A percentile compares a stretch with the other conserved stretches of the same genome.
phyloP scores from a whole-genome alignment of 768 basidiomycete genomes.

The Dioszegia crocea region DNA sequence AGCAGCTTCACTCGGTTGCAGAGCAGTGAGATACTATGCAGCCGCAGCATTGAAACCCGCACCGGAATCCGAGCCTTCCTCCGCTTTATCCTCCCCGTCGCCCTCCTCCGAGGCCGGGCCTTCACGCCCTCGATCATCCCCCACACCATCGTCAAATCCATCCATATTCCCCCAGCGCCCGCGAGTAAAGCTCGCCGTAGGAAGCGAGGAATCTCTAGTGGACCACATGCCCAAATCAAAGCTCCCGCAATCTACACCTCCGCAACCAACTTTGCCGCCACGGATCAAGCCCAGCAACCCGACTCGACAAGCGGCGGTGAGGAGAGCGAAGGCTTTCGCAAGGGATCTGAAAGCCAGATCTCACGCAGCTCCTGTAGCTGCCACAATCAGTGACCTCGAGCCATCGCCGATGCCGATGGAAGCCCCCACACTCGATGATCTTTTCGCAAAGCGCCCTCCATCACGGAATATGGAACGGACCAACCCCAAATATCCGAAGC shows the following conservation, averaged over 20 bases:
- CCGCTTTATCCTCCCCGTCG: not conserved
- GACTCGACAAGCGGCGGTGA: not conserved
- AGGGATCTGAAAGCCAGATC: not conserved
- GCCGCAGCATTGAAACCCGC: not conserved
- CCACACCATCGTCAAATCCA: not conserved
- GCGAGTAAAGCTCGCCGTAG: not conserved
- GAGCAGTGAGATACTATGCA: not conserved
- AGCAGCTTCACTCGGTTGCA: not conserved
- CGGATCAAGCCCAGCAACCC: not conserved
- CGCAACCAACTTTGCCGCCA: too few relatives aligned
- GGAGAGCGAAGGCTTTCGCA: conserved; percentile 3
- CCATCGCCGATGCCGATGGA: not conserved
- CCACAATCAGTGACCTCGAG: too few relatives aligned
- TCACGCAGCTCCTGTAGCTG: not conserved
- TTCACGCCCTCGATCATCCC: not conserved
- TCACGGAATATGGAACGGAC: not conserved
- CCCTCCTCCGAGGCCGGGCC: not conserved
- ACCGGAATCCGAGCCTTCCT: not conserved
- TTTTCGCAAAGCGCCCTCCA: conserved; percentile 3
- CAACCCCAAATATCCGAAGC: conserved; percentile 1
- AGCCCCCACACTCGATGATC: conserved; percentile 11
- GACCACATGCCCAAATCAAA: too few relatives aligned
- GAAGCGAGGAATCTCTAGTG: too few relatives aligned
- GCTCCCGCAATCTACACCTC: too few relatives aligned
- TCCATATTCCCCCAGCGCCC: not conserved